Base-by-base conservation (phyloP, 768 basidiomycete genomes). In the Cystofilobasidium macerans region DNA sequence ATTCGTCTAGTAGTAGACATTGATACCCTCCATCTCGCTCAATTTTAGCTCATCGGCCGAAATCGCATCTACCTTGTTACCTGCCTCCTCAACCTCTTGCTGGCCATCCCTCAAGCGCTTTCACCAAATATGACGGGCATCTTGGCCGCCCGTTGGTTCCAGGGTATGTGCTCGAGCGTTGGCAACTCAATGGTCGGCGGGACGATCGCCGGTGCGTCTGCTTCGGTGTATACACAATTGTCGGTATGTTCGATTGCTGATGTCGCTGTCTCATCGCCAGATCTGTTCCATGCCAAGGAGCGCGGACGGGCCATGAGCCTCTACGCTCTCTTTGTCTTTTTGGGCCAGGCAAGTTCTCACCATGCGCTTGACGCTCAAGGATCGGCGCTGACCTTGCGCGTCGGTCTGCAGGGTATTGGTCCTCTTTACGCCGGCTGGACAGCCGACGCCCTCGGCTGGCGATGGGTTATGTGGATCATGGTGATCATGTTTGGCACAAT, bases 111-210 rank as follows among this genome's bases (percentile, higher is more conserved):
- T n/a, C 73, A 74, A 62, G 69, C 72, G 6, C 36, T 69, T 1
- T 62, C 70, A 7, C 66, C 58, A 24, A 69, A 57, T 18, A 72
- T 71, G 43, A 38, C 64, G 12, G 72, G 69, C 8, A 63, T 74
- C 14, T 61, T 71, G 9, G 71, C 69, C 2, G 69, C 71, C 3
- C 40, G 75, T 33, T 72, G 54, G 30, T 70, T 75, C 38, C 74
- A 75, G 71, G 75, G 75, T 1, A 71, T 70, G 1, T 58, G 66
- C 6, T 71, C 71, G 22, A n/a, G n/a, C n/a, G 75, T 75, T 7
- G 73, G 73, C 9, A 75, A 75, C 63, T 71, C 71, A 3, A 74
- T 75, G 73, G 75, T 75, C 28, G 71, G 73, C 5, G 75, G 75
- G 0, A 73, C 75, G 0, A 69, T 75, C 2, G 73, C 73, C 13